Evolutionary conservation across 495 filamentous ascomycete species (phyloP).

Genomic region (Achaetomiella virescens): DNA sequence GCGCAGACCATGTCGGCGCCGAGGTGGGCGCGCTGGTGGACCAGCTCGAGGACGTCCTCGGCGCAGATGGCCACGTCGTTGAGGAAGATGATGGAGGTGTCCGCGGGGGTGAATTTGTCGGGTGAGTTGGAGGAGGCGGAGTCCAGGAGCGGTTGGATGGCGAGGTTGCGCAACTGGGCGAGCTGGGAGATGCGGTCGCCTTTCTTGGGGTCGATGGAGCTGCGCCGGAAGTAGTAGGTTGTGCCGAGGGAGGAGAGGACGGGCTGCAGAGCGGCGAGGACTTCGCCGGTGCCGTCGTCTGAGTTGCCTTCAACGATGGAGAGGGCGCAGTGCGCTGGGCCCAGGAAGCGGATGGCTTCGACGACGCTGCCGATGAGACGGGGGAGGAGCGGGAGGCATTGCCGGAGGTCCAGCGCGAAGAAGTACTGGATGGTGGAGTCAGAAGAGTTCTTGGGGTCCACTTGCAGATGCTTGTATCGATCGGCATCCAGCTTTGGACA

Average conservation of each 20-base stretch:
- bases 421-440: slow-evolving; percentile 49
- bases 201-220: slow-evolving; percentile 31
- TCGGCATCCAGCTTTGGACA: slow-evolving; percentile 1
- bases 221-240: slow-evolving; percentile 34
- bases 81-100: slow-evolving; percentile 44
- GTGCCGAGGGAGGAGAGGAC: slow-evolving; percentile 31
- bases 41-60: slow-evolving; percentile 50
- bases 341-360: slow-evolving; percentile 42
- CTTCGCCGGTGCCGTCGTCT: slow-evolving; percentile 45
- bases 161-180: slow-evolving; percentile 41
- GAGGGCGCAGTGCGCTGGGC: slow-evolving; percentile 41
- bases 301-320: slow-evolving; percentile 48
- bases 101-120: slow-evolving; percentile 7
- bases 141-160: slow-evolving; percentile 33
- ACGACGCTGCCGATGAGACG: slow-evolving; percentile 42
- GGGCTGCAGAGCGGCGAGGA: slow-evolving; percentile 30
- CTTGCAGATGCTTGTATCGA: slow-evolving; percentile 2
- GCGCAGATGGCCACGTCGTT: slow-evolving; percentile 45
- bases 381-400: slow-evolving; percentile 39
- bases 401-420: slow-evolving; percentile 44
- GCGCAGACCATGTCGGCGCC: slow-evolving; percentile 48
- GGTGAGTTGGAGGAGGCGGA: neutral
- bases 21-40: slow-evolving; percentile 39
- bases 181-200: slow-evolving; percentile 36
- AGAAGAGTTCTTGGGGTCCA: slow-evolving; percentile 50